A percentile compares a stretch with the other conserved stretches of the same genome.
phyloP scores from a whole-genome alignment of 2,329 filamentous ascomycete genomes.

The Thelonectria discophora region DNA sequence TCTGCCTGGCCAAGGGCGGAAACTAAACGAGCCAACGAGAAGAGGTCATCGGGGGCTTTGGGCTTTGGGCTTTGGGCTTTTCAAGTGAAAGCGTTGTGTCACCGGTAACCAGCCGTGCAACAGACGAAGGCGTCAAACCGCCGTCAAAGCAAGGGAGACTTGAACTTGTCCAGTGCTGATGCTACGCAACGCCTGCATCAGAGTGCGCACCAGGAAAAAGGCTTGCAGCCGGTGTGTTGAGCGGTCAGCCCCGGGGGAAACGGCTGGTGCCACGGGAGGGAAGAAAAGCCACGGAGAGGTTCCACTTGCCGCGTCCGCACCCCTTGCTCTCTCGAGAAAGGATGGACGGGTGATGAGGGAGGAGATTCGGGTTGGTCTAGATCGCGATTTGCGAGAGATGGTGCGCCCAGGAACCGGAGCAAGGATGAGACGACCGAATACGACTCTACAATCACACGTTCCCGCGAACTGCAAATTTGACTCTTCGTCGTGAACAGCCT shows the following conservation, averaged over 20 bases:
- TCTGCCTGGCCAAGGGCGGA: neutral
- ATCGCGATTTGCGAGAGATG: neutral
- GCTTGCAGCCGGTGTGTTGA: too few relatives aligned
- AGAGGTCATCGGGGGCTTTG: neutral
- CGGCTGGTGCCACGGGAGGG: conserved; percentile 9
- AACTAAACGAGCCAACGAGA: neutral
- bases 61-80: neutral
- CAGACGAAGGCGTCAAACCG: too few relatives aligned
- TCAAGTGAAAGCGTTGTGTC: too few relatives aligned
- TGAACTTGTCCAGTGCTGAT: too few relatives aligned
- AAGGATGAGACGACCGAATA: neutral
- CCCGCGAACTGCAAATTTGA: neutral
- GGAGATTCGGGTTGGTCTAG: neutral
- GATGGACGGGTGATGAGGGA: neutral
- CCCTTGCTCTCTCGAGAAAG: too few relatives aligned
- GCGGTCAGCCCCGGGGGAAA: conserved; percentile 7
- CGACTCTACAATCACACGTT: neutral
- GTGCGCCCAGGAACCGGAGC: too few relatives aligned
- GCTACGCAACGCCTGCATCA: too few relatives aligned
- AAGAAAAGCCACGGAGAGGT: conserved; percentile 2
- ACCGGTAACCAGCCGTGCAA: too few relatives aligned
- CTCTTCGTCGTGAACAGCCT: too few relatives aligned
- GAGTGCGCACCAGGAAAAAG: too few relatives aligned
- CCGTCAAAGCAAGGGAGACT: too few relatives aligned
- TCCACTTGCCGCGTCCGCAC: conserved; percentile 12